A percentile compares a stretch with the other conserved stretches of the same genome.
These are phyloP conservation scores for Claviceps sp. DNA, from an alignment of 2,329 filamentous ascomycete species.

Conservation along the genomic window DNA sequence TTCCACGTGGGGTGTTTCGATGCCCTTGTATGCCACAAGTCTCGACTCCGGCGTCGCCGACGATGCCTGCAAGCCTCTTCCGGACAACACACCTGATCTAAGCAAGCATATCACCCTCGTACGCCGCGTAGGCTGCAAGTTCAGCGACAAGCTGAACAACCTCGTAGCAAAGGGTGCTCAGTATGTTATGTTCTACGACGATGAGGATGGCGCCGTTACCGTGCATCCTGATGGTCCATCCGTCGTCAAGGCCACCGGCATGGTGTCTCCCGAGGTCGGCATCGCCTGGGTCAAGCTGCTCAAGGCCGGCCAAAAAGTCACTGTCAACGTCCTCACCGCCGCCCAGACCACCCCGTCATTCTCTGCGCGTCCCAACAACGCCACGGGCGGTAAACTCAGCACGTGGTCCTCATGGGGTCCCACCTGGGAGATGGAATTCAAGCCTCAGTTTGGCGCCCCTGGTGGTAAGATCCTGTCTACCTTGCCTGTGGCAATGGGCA, in stretches of 20 bases:
- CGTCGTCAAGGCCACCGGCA: constrained; percentile 13
- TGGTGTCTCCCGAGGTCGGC: constrained; percentile 30
- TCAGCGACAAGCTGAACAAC: neutral
- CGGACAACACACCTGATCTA: constrained; percentile 36
- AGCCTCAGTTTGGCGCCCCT: constrained; percentile 41
- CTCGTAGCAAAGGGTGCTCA: constrained; percentile 32
- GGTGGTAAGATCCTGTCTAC: constrained; percentile 45
- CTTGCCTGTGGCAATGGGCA: constrained; percentile 29
- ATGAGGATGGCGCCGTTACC: constrained; percentile 19
- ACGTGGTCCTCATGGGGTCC: constrained; percentile 46
- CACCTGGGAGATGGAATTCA: constrained; percentile 41
- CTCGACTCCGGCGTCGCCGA: constrained; percentile 23
- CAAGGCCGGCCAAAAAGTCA: constrained; percentile 22
- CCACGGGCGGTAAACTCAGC: constrained; percentile 36
- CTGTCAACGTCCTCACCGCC: neutral
- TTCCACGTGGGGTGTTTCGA: constrained; percentile 6
- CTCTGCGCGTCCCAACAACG: neutral
- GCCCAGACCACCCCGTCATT: neutral
- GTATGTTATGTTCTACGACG: constrained; percentile 51
- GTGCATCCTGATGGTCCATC: constrained; percentile 12
- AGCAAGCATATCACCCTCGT: constrained; percentile 39
- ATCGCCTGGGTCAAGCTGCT: constrained; percentile 26
- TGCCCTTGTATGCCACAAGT: constrained; percentile 17
- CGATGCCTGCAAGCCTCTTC: constrained; percentile 19
- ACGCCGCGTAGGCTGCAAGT: constrained; percentile 20